Conservation (phyloP, 495 filamentous ascomycete genomes). For the Tuber brumale region DNA sequence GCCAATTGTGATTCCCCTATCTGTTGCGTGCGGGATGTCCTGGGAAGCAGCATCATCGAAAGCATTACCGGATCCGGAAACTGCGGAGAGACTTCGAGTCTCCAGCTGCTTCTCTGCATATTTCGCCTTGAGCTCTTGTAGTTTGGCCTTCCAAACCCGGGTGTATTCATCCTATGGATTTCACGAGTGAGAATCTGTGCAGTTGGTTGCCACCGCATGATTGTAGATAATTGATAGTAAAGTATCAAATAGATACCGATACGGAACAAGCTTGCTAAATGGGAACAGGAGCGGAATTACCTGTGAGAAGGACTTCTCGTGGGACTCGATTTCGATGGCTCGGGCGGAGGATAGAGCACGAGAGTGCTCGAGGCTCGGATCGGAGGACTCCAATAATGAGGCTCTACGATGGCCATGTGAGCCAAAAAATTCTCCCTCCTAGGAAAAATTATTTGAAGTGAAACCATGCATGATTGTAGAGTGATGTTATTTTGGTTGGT, state of each 20-base stretch:
- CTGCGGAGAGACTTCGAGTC: neutral
- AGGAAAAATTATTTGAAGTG: neutral
- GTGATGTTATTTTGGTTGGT: neutral
- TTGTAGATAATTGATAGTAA: neutral
- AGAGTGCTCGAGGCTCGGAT: conserved; percentile 20
- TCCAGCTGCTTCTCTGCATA: neutral
- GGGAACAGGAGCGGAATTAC: conserved; percentile 10
- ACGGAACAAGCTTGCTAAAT: neutral
- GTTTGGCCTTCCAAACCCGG: conserved; percentile 25
- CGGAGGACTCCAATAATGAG: conserved; percentile 20
- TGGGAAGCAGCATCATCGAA: conserved; percentile 9
- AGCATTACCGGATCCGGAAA: neutral
- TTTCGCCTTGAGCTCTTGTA: conserved; percentile 16
- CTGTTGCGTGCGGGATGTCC: conserved; percentile 2
- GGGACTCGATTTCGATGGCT: conserved; percentile 24
- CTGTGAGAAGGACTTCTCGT: conserved; percentile 26
- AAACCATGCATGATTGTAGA: neutral
- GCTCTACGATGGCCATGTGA: conserved; percentile 32
- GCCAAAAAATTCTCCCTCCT: conserved; percentile 33
- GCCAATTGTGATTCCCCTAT: conserved; percentile 52
- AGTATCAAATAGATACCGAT: neutral
- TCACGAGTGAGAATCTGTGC: conserved; percentile 28
- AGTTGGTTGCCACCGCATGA: neutral
- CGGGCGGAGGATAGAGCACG: conserved; percentile 29
- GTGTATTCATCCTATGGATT: conserved; percentile 24